Percentiles rank a stretch among this genome's conserved stretches.
Conservation (phyloP, 257 asterid genomes). For the Pogostemon cablin region DNA sequence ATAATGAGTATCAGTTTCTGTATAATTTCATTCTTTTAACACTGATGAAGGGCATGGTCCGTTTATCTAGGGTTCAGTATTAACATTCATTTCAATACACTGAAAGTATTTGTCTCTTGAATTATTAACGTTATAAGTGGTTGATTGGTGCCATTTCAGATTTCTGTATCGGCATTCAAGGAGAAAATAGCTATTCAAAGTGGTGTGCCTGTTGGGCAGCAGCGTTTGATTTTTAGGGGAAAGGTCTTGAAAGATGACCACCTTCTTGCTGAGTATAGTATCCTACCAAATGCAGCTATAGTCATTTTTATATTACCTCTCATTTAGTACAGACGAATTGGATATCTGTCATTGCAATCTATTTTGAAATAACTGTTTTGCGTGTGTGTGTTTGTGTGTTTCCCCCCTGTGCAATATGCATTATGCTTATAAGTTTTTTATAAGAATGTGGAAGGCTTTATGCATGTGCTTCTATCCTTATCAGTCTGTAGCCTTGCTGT, state of each 20-base stretch:
- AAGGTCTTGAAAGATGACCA: constrained; percentile 78
- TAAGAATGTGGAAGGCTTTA: background rate
- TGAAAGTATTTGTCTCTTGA: background rate
- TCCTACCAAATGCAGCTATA: constrained; percentile 43
- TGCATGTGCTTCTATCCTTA: background rate
- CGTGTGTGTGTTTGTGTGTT: background rate
- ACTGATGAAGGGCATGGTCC: background rate
- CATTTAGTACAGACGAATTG: background rate
- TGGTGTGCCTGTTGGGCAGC: constrained; percentile 81
- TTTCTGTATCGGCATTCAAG: constrained; percentile 67
- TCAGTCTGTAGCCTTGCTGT: constrained; percentile 17
- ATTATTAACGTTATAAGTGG: background rate
- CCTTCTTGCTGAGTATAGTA: constrained; percentile 82
- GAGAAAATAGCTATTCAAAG: constrained; percentile 70
- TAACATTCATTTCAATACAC: background rate
- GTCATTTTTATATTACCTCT: background rate
- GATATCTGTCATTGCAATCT: background rate
- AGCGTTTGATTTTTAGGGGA: constrained; percentile 85
- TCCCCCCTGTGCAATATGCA: no score
- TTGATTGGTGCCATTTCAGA: constrained; percentile 44
- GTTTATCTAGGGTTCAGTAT: background rate
- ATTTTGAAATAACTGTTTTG: background rate
- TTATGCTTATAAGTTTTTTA: no score
- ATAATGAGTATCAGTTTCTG: background rate
- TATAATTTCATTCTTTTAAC: background rate